Percentiles rank a stretch among this genome's conserved stretches.
These are phyloP conservation scores for Exophiala bonariae DNA, from an alignment of 2,329 filamentous ascomycete genomes.

Conservation along the genomic window DNA sequence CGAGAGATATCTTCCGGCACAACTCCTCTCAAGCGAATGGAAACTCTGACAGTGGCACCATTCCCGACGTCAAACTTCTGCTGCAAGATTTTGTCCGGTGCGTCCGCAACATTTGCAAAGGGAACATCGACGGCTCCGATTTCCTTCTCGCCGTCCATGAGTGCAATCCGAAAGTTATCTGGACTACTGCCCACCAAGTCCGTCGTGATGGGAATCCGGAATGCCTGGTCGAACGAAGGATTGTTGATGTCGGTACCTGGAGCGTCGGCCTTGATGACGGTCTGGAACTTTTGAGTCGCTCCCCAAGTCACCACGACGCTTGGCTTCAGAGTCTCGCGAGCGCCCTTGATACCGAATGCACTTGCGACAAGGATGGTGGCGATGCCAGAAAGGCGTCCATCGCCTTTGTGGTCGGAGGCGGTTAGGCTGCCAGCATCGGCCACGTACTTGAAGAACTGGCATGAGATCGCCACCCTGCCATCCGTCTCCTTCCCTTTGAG, in stretches of 20 bases:
- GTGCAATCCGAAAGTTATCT: conserved; percentile 22
- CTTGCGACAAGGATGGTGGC: conserved; percentile 21
- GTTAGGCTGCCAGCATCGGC: conserved; percentile 23
- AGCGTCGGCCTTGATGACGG: conserved; percentile 22
- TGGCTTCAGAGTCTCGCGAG: conserved; percentile 20
- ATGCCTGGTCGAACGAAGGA: conserved; percentile 23
- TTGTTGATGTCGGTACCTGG: conserved; percentile 24
- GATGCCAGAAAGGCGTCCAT: conserved; percentile 22
- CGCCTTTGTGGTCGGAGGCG: conserved; percentile 23
- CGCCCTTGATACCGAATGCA: conserved; percentile 20
- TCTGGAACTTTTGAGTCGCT: conserved; percentile 22
- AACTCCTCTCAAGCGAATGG: conserved; percentile 21
- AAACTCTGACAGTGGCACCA: conserved; percentile 20
- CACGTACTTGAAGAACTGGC: conserved; percentile 22
- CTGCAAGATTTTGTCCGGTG: conserved; percentile 17
- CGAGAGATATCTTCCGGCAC: conserved; percentile 19
- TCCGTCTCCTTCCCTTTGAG: conserved; percentile 18
- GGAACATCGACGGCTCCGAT: conserved; percentile 21
- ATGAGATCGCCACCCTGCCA: conserved; percentile 17
- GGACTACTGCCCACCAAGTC: conserved; percentile 22
- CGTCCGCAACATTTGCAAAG: conserved; percentile 20
- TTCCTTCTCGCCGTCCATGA: conserved; percentile 22
- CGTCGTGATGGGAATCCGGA: conserved; percentile 22
- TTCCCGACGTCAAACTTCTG: conserved; percentile 24
- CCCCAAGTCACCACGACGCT: conserved; percentile 23